A percentile compares a stretch with the other conserved stretches of the same genome.
Evolutionary conservation across 805 yeast genomes (phyloP).

Genomic region (Grigorovia transvaalensis): DNA sequence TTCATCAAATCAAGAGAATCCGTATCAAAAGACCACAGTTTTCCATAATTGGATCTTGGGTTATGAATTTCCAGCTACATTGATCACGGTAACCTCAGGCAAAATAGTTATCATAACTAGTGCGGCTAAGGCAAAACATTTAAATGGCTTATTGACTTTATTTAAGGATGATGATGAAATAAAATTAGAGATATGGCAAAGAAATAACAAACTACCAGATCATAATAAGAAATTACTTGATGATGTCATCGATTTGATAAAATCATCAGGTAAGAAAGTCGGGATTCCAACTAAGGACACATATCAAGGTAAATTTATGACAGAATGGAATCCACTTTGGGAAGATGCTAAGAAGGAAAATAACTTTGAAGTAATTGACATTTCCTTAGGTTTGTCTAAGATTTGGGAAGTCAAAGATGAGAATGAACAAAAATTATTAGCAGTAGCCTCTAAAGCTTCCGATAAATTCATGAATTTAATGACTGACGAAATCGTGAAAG

Average conservation of each 20-base stretch:
- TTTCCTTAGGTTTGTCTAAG: conserved; percentile 41
- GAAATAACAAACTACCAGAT: conserved; percentile 67
- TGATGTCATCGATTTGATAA: conserved; percentile 40
- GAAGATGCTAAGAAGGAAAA: conserved; percentile 31
- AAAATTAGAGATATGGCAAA: conserved; percentile 48
- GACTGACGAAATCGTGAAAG: conserved; percentile 77
- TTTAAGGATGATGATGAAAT: conserved; percentile 41
- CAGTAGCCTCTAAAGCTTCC: conserved; percentile 67
- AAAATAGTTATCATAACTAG: conserved; percentile 63
- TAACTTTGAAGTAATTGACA: conserved; percentile 38
- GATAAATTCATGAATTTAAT: conserved; percentile 71
- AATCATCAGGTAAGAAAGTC: conserved; percentile 37
- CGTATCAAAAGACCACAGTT: conserved; percentile 78
- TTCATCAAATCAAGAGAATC: conserved; percentile 77
- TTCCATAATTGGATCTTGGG: conserved; percentile 88
- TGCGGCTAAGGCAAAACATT: conserved; percentile 73
- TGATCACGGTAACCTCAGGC: conserved; percentile 50
- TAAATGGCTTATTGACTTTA: conserved; percentile 28
- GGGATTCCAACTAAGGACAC: conserved; percentile 71
- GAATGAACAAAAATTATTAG: conserved; percentile 55
- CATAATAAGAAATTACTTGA: conserved; percentile 60
- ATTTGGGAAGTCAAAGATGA: conserved; percentile 70
- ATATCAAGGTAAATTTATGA: conserved; percentile 74
- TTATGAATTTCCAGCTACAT: conserved; percentile 92
- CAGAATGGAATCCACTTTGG: conserved; percentile 57